Conservation (phyloP, 257 asterid genomes). For the Knoxia roxburghii region DNA sequence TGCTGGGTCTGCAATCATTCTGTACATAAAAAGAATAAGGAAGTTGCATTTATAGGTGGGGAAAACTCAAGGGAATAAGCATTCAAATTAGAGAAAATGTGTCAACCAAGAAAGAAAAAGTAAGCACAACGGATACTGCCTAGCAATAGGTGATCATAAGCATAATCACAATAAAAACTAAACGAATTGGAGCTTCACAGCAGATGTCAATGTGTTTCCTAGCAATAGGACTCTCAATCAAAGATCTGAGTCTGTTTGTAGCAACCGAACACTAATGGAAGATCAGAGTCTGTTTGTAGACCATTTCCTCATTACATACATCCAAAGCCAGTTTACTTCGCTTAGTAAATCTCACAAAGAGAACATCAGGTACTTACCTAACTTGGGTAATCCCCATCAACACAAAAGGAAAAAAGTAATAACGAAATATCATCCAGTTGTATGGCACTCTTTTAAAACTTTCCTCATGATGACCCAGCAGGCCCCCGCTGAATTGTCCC, state of each 20-base stretch:
- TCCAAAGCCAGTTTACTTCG: neutral
- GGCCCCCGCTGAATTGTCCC: neutral
- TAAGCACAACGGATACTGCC: too few relatives aligned
- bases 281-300: neutral
- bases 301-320: neutral
- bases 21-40: slow-evolving; percentile 29
- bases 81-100: neutral
- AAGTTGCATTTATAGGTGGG: neutral
- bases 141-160: neutral
- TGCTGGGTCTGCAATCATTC: slow-evolving; percentile 99
- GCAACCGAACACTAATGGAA: neutral
- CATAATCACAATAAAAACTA: neutral
- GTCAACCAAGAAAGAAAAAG: neutral
- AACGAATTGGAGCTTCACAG: neutral
- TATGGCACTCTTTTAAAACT: neutral
- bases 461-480: neutral
- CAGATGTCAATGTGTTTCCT: neutral
- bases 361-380: neutral
- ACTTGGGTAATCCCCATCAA: neutral
- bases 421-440: neutral
- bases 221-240: neutral
- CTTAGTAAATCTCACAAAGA: neutral
- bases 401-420: neutral
- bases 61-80: neutral
- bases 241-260: too few relatives aligned